Base-by-base conservation (phyloP, 2,329 filamentous ascomycete species). In the Cryphonectria nitschkei region DNA sequence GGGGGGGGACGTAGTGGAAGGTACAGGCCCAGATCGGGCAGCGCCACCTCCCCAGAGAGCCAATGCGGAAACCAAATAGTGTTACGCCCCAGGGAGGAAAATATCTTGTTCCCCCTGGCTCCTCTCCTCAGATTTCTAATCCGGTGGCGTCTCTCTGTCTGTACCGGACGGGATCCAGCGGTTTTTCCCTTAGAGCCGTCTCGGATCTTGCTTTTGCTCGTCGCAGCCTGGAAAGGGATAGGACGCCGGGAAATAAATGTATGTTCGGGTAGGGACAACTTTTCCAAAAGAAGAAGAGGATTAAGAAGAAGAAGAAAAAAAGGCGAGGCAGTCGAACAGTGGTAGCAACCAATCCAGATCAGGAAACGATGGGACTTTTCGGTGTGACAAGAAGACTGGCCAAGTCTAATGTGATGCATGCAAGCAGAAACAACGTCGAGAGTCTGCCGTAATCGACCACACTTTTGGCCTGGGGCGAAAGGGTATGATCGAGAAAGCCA, bases 11-110 rank as follows among this genome's bases (percentile, higher is more conserved):
- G 29, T 65, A 34, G 32, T 62, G 67, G 13, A 43, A 52, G 41
- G 34, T 50, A 32, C 65, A 56, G 52, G 56, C 64, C 68, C 54
- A 67, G 68, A 69, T 70, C 67, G 70, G 54, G 34, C 70, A 69
- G 67, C 62, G 67, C 39, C 52, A 67, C 68, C 43, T 70, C 37
- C 29, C 50, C 46, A 37, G 37, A n/a, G 63, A 63, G 63, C 54
- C 62, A 64, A 69, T 58, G 37, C 34, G 54, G 56, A 54, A 56
- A 39, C 60, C 67, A 37, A n/a, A 62, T 32, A 46, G 56, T 58
- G 52, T 61, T 29, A 9, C 39, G 29, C 50, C 60, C 11, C 56
- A 34, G 22, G 16, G 46, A 32, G 46, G 26, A 64, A 39, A 64
- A 43, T 29, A 64, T 41, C n/a, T 43, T 64, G 61, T 43, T 62